A percentile compares a stretch with the other conserved stretches of the same genome.
These are phyloP conservation scores for Tricholoma flavovirens DNA, from an alignment of 768 basidiomycete species.

Conservation along the genomic window DNA sequence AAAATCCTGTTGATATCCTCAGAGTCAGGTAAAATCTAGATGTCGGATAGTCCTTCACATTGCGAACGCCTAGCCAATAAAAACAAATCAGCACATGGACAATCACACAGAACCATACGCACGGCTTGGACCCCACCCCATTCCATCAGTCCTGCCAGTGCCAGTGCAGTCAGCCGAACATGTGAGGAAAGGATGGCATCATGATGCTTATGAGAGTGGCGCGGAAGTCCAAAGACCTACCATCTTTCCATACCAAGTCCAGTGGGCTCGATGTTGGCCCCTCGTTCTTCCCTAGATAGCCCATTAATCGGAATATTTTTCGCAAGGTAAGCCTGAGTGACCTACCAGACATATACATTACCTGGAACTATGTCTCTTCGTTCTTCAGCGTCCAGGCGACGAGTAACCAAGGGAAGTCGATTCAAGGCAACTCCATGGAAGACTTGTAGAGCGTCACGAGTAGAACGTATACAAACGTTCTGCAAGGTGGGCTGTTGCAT, in stretches of 20 bases:
- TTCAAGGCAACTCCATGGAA: slow-evolving; percentile 72
- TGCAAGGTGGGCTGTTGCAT: slow-evolving; percentile 77
- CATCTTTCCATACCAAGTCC: slow-evolving; percentile 86
- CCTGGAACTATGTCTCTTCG: slow-evolving; percentile 67
- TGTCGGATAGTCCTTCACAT: slow-evolving; percentile 37
- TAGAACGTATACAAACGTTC: slow-evolving; percentile 72
- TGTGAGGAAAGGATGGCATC: neutral
- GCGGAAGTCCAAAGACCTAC: slow-evolving; percentile 25
- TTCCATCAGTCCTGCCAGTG: slow-evolving; percentile 57
- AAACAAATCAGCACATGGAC: slow-evolving; percentile 6
- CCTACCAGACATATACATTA: slow-evolving; percentile 74
- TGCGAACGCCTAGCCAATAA: slow-evolving; percentile 44
- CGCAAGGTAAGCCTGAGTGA: slow-evolving; percentile 2
- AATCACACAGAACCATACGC: slow-evolving; percentile 32
- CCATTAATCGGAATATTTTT: neutral
- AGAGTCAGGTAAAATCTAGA: slow-evolving; percentile 13
- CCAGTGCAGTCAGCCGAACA: slow-evolving; percentile 4
- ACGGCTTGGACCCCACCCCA: slow-evolving; percentile 86
- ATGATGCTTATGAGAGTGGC: neutral
- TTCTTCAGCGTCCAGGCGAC: slow-evolving; percentile 80
- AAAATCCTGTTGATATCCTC: slow-evolving; percentile 52
- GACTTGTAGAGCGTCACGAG: slow-evolving; percentile 74
- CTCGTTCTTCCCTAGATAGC: slow-evolving; percentile 63
- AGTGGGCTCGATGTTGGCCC: slow-evolving; percentile 74
- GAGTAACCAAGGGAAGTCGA: slow-evolving; percentile 67